A percentile compares a stretch with the other conserved stretches of the same genome.
Conservation (phyloP, 352 stramenopile species). For the Phytophthora uliginosa region DNA sequence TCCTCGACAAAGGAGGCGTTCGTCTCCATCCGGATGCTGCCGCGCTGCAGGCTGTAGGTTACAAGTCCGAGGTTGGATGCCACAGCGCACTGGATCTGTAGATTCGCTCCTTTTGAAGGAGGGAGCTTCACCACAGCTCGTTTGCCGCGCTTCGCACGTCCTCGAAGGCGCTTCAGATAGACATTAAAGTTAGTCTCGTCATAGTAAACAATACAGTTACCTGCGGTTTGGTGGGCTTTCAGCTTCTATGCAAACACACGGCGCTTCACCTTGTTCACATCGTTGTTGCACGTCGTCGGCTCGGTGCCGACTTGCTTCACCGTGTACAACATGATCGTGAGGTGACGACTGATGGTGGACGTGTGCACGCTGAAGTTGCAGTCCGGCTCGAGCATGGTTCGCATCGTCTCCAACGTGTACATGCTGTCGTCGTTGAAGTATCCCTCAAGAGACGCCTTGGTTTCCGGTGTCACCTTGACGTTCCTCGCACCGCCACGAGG, state of each 20-base stretch:
- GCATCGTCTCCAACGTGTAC: conserved; percentile 3
- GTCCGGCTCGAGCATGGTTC: background rate
- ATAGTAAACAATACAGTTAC: conserved; percentile 14
- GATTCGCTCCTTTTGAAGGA: conserved; percentile 8
- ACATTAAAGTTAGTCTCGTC: conserved; percentile 13
- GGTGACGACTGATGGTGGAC: conserved; percentile 5
- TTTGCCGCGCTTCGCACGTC: background rate
- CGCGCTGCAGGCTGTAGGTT: background rate
- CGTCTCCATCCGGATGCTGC: conserved; percentile 9
- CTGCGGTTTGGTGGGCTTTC: background rate
- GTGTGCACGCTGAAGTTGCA: background rate
- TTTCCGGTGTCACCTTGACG: background rate
- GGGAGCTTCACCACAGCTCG: conserved; percentile 3
- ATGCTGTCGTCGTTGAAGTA: conserved; percentile 4
- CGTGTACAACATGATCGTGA: conserved; percentile 1
- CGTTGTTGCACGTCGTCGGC: conserved; percentile 15
- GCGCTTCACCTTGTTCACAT: conserved; percentile 16
- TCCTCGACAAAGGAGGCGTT: conserved; percentile 7
- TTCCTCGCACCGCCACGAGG: background rate
- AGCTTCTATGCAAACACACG: conserved; percentile 6
- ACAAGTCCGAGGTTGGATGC: conserved; percentile 1
- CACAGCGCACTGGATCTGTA: conserved; percentile 17
- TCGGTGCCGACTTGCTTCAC: conserved; percentile 5
- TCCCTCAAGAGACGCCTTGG: background rate
- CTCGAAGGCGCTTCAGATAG: conserved; percentile 1